phyloP scores from a whole-genome alignment of 202 grass and related monocot genomes.

The Miscanthus sacchariflorus region DNA sequence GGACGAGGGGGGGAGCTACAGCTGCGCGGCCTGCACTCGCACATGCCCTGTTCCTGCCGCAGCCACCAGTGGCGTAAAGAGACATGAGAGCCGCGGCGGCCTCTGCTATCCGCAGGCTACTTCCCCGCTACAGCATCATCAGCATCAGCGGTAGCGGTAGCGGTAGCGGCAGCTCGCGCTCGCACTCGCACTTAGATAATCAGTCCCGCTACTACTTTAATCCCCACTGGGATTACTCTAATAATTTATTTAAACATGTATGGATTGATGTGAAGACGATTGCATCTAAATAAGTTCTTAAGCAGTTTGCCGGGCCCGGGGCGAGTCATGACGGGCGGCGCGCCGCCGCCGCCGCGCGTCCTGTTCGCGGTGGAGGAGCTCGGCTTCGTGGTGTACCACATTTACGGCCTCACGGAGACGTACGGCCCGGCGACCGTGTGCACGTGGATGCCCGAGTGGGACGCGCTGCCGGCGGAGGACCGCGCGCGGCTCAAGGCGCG shows the following conservation, averaged over 20 bases:
- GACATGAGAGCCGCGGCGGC: conserved; percentile 34
- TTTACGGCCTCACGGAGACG: conserved; percentile 87
- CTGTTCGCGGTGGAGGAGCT: conserved; percentile 65
- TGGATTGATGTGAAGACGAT: too few species aligned
- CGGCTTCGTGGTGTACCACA: conserved; percentile 68
- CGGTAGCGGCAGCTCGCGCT: not conserved
- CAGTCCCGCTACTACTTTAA: not conserved
- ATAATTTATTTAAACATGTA: not conserved
- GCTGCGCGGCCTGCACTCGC: not conserved
- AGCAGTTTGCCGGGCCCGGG: too few species aligned
- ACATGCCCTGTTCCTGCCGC: not conserved
- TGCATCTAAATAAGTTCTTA: too few species aligned
- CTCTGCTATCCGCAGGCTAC: conserved; percentile 14
- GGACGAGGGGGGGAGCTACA: too few species aligned
- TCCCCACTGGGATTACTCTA: conserved; percentile 27
- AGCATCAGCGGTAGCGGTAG: not conserved
- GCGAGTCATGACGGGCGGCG: conserved; percentile 65
- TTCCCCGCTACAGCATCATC: not conserved
- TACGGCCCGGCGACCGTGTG: conserved; percentile 69
- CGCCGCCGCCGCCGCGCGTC: conserved; percentile 65
- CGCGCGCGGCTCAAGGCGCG: conserved; percentile 65
- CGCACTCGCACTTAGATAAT: not conserved
- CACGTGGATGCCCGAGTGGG: conserved; percentile 87
- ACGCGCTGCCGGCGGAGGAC: conserved; percentile 56
- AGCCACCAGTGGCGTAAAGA: not conserved